Evolutionary conservation across 148 eudicot species (phyloP).

Genomic region (Persicaria maculosa): DNA sequence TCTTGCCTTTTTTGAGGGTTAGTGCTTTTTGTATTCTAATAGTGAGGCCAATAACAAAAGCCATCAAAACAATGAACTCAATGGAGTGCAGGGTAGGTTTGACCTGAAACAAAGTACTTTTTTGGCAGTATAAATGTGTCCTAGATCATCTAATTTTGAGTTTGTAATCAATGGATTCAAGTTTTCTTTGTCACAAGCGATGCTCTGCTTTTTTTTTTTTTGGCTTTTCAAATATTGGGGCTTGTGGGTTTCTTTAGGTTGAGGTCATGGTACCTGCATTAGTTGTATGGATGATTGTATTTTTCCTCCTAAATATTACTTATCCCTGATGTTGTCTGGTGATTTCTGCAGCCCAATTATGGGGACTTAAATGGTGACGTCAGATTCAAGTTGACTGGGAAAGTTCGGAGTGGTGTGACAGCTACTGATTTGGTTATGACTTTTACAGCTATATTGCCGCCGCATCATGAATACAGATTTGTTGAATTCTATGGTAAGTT

Average conservation of each 20-base stretch:
- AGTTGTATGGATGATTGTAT: background rate
- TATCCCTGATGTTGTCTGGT: background rate
- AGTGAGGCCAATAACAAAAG: background rate
- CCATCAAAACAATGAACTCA: background rate
- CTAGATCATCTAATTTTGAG: background rate
- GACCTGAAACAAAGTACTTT: background rate
- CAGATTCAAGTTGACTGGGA: slow-evolving; percentile 79
- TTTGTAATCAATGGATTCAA: background rate
- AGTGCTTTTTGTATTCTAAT: background rate
- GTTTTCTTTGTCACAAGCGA: background rate
- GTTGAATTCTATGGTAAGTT: slow-evolving; percentile 87
- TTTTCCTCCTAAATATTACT: background rate
- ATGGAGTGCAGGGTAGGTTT: background rate
- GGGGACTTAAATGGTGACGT: slow-evolving; percentile 98
- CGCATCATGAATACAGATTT: slow-evolving; percentile 94
- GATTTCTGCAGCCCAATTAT: slow-evolving; percentile 77
- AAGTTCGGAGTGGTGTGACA: slow-evolving; percentile 77
- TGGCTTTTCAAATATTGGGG: background rate
- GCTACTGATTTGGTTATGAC: slow-evolving; percentile 97
- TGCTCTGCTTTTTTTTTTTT: background rate
- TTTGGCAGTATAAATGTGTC: background rate
- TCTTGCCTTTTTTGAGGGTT: too few species aligned
- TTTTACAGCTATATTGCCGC: slow-evolving; percentile 89
- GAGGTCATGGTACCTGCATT: too few species aligned
- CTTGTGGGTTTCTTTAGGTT: too few species aligned